Percentiles rank a stretch among this genome's conserved stretches.
These are phyloP conservation scores for Galeopsis tetrahit DNA, from an alignment of 257 asterid genomes.

Conservation along the genomic window DNA sequence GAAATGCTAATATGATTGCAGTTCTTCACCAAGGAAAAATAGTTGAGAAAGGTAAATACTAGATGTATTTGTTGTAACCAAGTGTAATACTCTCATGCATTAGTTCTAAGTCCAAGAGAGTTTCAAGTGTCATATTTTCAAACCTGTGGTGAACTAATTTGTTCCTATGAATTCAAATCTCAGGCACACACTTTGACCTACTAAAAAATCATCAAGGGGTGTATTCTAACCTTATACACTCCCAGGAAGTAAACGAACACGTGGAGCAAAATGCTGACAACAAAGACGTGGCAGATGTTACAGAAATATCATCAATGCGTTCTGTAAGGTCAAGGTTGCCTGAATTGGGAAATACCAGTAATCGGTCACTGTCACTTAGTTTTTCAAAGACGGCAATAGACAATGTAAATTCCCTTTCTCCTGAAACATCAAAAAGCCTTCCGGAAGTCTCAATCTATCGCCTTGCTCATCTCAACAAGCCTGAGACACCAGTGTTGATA, in stretches of 20 bases:
- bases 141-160: not conserved
- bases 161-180: constrained; percentile 20
- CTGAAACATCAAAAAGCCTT: constrained; percentile 33
- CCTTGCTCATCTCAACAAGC: constrained; percentile 53
- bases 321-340: constrained; percentile 59
- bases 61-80: not conserved
- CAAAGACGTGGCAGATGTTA: constrained; percentile 34
- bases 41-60: constrained; percentile 49
- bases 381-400: constrained; percentile 8
- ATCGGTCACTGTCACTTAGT: constrained; percentile 32
- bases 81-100: not conserved
- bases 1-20: constrained; percentile 52
- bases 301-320: constrained; percentile 44
- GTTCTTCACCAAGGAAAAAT: constrained; percentile 52
- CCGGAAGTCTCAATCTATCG: constrained; percentile 43
- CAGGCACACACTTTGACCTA: constrained; percentile 51
- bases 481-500: constrained; percentile 46
- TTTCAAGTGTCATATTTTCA: not conserved
- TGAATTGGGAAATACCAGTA: constrained; percentile 42
- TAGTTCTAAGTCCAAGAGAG: not conserved
- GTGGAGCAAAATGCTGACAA: constrained; percentile 30
- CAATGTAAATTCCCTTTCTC: constrained; percentile 9
- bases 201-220: constrained; percentile 48
- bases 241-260: constrained; percentile 41
- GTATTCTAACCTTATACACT: constrained; percentile 46